Percentiles rank a stretch among this genome's conserved stretches.
Evolutionary conservation across 345 rosid species (phyloP).

Genomic region (Populus tremula): DNA sequence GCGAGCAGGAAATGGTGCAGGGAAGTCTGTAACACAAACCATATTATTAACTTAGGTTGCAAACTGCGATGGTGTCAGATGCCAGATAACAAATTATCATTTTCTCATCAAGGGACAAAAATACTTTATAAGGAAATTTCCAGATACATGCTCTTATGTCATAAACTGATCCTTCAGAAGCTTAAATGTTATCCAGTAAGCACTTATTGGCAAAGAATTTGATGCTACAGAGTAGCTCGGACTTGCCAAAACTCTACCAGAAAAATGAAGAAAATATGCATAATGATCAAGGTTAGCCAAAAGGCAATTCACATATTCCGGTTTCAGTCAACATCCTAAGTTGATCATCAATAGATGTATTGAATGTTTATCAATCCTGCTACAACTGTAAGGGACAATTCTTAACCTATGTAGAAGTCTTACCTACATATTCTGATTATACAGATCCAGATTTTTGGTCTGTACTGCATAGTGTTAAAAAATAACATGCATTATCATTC

Average conservation of each 20-base stretch:
- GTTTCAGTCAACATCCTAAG: not conserved
- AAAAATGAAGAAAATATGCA: not conserved
- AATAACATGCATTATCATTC: not conserved
- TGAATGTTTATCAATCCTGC: not conserved
- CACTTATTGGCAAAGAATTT: not conserved
- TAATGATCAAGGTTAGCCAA: not conserved
- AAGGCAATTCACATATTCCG: not conserved
- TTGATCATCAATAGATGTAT: not conserved
- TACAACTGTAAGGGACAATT: not conserved
- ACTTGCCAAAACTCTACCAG: not conserved
- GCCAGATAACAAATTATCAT: not conserved
- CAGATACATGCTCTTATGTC: not conserved
- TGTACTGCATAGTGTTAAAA: not conserved
- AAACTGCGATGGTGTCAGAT: not conserved
- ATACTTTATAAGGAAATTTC: not conserved
- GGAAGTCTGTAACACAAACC: constrained; percentile 60
- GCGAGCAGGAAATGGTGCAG: constrained; percentile 78
- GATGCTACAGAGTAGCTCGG: not conserved
- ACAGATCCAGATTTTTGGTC: not conserved
- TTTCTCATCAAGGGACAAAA: not conserved
- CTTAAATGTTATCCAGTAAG: not conserved
- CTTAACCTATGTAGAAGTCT: not conserved
- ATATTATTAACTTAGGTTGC: not conserved
- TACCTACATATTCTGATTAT: not conserved
- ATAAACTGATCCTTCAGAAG: not conserved